These are phyloP conservation scores for Asterophora parasitica DNA, from an alignment of 768 basidiomycete genomes.

Conservation along the genomic window DNA sequence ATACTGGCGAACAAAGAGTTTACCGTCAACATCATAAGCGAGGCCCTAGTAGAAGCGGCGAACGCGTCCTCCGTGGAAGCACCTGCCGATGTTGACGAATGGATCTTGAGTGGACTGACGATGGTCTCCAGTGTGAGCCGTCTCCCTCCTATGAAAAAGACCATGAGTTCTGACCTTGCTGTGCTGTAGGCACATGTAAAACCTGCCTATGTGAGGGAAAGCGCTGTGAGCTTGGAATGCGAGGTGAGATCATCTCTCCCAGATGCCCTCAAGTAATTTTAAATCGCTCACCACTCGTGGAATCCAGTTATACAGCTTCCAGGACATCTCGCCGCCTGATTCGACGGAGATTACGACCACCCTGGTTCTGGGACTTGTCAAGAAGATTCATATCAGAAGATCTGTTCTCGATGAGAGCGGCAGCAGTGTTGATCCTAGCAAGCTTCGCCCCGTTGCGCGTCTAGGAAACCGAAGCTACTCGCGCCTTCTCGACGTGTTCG, in stretches of 20 bases:
- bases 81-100: conserved; percentile 49
- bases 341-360: conserved; percentile 35
- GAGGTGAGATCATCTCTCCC: conserved; percentile 33
- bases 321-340: conserved; percentile 41
- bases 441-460: conserved; percentile 46
- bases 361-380: conserved; percentile 51
- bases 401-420: conserved; percentile 41
- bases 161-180: not conserved
- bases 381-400: conserved; percentile 46
- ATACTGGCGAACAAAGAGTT: conserved; percentile 64
- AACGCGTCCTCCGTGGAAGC: conserved; percentile 54
- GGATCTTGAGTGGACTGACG: conserved; percentile 57
- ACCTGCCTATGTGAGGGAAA: conserved; percentile 52
- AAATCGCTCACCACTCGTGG: conserved; percentile 6
- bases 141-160: not conserved
- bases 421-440: conserved; percentile 38
- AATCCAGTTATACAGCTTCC: conserved; percentile 41
- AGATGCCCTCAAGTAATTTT: not conserved
- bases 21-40: conserved; percentile 68
- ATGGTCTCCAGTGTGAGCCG: conserved; percentile 45
- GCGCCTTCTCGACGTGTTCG: conserved; percentile 41
- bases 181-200: conserved; percentile 38
- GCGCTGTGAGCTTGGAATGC: conserved; percentile 59
- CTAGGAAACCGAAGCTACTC: conserved; percentile 54
- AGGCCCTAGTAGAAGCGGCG: conserved; percentile 54